Evolutionary conservation across 257 asterid genomes (phyloP), one percentile per base, ranked within the genome.

Genomic region (Eustoma russellianum): DNA sequence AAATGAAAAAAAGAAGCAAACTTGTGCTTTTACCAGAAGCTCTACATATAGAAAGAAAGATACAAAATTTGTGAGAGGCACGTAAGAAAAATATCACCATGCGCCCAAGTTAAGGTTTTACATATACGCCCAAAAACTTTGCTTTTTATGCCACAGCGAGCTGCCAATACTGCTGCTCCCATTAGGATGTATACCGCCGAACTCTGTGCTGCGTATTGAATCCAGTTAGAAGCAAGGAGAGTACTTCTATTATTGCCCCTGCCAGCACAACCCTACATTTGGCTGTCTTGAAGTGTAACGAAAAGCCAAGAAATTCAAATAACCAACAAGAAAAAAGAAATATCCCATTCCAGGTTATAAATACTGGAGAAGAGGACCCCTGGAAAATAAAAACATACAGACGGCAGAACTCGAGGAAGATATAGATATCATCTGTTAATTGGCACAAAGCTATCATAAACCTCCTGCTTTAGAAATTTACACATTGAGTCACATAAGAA

Each of bases 111-210:
- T 41, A 92, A 77, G 58, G 98, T 97, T 71, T 79, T 92, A 69
- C 93, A 88, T 41, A 92, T 62, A 64, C 9, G 79, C 65, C 95
- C 95, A 66, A 88, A 87, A 68, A 82, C 70, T 79, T 81, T 74
- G 78, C 98, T 92, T 71, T 92, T 92, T 52, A 92, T 88, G 67
- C 98, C 98, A 76, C 97, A 92, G 10, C 98, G 84, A 14, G 98
- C 77, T 44, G 98, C 98, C 88, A 92, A 71, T 56, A 92, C 98
- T 56, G 95, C 80, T 53, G 98, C 98, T 18, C 97, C 95, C 95
- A 88, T 83, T 67, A 92, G 82, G 61, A 92, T 88, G 68, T 92
- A 92, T 57, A 92, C n/a, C 0, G 97, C 97, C 79, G 85, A 74
- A 76, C 98, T 85, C 88, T 83, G 62, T 88, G 98, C 60, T 88